Evolutionary conservation across 2,329 filamentous ascomycete species (phyloP).

Genomic region (Penicillium italicum): DNA sequence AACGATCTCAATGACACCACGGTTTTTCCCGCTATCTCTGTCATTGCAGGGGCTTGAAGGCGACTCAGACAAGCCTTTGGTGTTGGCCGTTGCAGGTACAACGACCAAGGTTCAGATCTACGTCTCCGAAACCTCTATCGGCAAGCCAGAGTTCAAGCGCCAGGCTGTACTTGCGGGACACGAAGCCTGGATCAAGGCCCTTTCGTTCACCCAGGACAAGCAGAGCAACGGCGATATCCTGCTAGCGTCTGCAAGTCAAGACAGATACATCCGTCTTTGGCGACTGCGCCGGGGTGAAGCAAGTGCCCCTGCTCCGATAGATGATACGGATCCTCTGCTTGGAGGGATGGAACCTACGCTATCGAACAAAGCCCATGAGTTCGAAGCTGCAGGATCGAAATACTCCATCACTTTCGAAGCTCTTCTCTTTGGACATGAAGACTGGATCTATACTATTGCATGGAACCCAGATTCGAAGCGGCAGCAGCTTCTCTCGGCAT

Average conservation of each 20-base stretch:
- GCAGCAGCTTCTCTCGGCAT: constrained; percentile 77
- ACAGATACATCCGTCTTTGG: constrained; percentile 96
- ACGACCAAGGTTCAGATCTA: constrained; percentile 78
- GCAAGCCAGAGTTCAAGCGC: constrained; percentile 57
- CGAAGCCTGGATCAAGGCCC: constrained; percentile 88
- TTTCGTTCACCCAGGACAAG: constrained; percentile 70
- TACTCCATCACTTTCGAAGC: constrained; percentile 91
- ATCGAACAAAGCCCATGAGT: constrained; percentile 82
- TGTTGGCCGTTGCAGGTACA: constrained; percentile 84
- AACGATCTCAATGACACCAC: constrained; percentile 68
- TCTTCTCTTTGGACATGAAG: constrained; percentile 87
- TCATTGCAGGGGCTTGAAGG: constrained; percentile 62
- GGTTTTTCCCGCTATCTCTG: constrained; percentile 76
- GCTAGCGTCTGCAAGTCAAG: constrained; percentile 90
- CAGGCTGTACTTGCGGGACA: constrained; percentile 80
- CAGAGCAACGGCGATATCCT: constrained; percentile 62
- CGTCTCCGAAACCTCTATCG: constrained; percentile 49
- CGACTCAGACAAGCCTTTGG: constrained; percentile 47
- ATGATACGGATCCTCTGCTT: constrained; percentile 37
- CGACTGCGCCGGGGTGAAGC: constrained; percentile 70
- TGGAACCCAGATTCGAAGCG: constrained; percentile 62
- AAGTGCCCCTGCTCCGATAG: constrained; percentile 47
- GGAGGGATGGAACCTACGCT: constrained; percentile 61
- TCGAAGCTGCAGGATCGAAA: constrained; percentile 59
- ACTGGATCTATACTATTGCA: constrained; percentile 90